Evolutionary conservation across 306 rosid genomes (phyloP), one percentile per base, ranked within the genome.

Genomic region (Biancaea sappan): DNA sequence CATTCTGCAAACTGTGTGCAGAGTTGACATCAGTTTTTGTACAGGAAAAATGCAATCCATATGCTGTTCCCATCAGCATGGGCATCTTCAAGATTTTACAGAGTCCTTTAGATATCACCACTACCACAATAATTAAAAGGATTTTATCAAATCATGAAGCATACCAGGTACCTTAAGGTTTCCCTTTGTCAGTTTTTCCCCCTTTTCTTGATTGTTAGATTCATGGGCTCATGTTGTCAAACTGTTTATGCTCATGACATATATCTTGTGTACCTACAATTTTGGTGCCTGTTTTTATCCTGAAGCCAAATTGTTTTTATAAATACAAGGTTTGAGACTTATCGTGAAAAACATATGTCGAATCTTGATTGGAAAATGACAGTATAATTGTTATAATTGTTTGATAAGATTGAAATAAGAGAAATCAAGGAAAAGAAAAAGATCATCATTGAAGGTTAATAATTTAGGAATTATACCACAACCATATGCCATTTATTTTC

Each of bases 91-190:
- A 84, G 86, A 53, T 93, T 81, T 74, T 93, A 76, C 91, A 84
- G 3, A 94, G 98, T 81, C 84, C 96, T 29, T 69, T 89, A 64
- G 97, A 87, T 79, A 76, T 89, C 76, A 94, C 96, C 31, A 94
- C 98, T 5, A 88, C 96, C 74, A 91, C 97, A 2, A 94, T 94
- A 85, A 91, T 94, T 79, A 85, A 78, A 77, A 91, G 98, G 86
- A 94, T 94, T 41, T 88, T 94, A 44, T 72, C 94, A 46, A 94
- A 94, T 81, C 94, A 94, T 37, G 97, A 94, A 77, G 98, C 98
- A 4, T 94, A 86, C 80, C 98, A 89, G 96, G 98, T 94, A 72
- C 15, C 24, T 50, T 66, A 54, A 22, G 47, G 72, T 43, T 46
- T 67, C 35, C 48, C 51, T 60, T 58, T 18, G n/a, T 71, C 31